Percentiles rank a stretch among this genome's conserved stretches.
These are phyloP conservation scores for Caryopteris hybrid DNA, from an alignment of 305 asterid species.

Conservation along the genomic window DNA sequence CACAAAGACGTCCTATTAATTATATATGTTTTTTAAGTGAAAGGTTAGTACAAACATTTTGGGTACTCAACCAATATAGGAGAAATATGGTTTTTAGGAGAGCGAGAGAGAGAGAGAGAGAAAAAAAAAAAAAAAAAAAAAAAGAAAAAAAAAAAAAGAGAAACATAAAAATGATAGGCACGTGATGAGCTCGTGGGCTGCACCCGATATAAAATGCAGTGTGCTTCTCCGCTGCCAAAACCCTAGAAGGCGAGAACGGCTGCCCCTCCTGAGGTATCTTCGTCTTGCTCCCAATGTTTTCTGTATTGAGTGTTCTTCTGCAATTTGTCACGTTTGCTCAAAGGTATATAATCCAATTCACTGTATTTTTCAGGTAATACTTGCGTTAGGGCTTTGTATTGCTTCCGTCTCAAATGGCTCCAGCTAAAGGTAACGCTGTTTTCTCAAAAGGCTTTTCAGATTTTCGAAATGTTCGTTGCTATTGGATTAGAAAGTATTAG, in stretches of 20 bases:
- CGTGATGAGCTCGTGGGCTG: slow-evolving; percentile 20
- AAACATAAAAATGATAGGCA: too few species aligned
- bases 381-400: slow-evolving; percentile 1
- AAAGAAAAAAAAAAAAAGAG: neutral
- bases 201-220: neutral
- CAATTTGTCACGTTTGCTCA: neutral
- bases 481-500: neutral
- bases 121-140: neutral
- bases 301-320: too few species aligned
- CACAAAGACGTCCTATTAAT: too few species aligned
- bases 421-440: slow-evolving; percentile 23
- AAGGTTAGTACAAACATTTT: too few species aligned
- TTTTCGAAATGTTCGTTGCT: neutral
- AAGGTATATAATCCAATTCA: neutral
- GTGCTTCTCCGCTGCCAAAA: neutral
- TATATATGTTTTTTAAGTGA: too few species aligned
- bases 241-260: slow-evolving; percentile 35
- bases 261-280: slow-evolving; percentile 6
- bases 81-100: too few species aligned
- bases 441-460: neutral
- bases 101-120: too few species aligned
- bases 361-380: neutral
- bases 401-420: slow-evolving; percentile 27
- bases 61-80: too few species aligned
- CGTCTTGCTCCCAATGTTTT: neutral